Evolutionary conservation across 2,329 filamentous ascomycete genomes (phyloP).

Genomic region (Paramyrothecium roridum): DNA sequence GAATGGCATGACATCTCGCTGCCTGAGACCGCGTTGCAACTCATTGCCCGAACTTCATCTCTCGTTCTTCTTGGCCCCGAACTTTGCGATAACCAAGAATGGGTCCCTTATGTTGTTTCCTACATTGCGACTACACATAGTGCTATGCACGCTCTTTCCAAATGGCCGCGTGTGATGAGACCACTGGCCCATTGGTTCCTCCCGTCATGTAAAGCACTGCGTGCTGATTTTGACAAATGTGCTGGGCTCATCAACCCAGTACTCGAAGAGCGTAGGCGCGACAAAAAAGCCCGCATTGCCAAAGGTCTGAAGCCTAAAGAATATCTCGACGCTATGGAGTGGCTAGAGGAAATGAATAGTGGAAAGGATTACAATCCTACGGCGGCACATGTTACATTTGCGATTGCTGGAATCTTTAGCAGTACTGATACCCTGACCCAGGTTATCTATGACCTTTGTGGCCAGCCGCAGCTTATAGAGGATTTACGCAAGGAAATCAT

Average conservation of each 20-base stretch:
- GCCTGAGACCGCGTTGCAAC: background rate
- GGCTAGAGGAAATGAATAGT: conserved; percentile 46
- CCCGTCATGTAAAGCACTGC: background rate
- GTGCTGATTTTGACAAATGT: background rate
- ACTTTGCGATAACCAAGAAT: conserved; percentile 35
- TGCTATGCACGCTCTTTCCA: background rate
- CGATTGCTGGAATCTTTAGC: conserved; percentile 53
- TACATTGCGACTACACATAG: conserved; percentile 28
- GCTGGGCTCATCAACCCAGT: background rate
- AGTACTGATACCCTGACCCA: conserved; percentile 31
- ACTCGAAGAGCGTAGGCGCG: background rate
- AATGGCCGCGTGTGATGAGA: background rate
- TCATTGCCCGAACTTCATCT: conserved; percentile 14
- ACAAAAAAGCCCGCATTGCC: background rate
- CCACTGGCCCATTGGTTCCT: background rate
- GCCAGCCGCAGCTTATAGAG: conserved; percentile 31
- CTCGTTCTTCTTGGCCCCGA: conserved; percentile 32
- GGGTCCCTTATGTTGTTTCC: conserved; percentile 37
- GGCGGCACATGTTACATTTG: conserved; percentile 16
- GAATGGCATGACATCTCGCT: background rate
- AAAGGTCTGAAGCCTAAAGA: background rate
- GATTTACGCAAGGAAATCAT: conserved; percentile 38
- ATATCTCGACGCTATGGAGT: conserved; percentile 47
- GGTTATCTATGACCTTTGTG: conserved; percentile 29
- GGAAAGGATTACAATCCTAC: conserved; percentile 8